Evolutionary conservation across 139 green algal genomes (phyloP).

Genomic region (Yamagishiella unicocca): DNA sequence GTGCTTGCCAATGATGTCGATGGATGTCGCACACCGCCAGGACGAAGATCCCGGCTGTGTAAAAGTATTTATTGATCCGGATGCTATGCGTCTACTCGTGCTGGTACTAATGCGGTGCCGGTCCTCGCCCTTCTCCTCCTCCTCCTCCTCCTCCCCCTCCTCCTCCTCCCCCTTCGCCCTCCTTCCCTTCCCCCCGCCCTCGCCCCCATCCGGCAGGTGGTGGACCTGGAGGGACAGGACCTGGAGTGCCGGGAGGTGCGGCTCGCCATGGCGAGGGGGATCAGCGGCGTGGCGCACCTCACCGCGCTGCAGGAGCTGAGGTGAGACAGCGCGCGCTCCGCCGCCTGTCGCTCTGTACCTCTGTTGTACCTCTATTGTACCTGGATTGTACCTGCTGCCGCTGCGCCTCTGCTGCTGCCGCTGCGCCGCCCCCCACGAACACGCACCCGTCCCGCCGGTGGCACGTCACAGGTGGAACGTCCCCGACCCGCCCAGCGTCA

Average conservation of each 20-base stretch:
- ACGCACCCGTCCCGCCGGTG: no score
- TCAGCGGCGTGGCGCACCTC: not conserved
- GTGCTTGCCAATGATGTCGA: no score
- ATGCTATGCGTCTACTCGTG: not conserved
- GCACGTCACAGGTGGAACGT: constrained; percentile 30
- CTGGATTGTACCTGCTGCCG: no score
- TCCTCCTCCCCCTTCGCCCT: not conserved
- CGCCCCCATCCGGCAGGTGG: constrained; percentile 2
- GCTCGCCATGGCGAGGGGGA: not conserved
- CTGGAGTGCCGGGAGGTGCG: not conserved
- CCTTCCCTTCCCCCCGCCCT: not conserved
- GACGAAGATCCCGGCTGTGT: no score
- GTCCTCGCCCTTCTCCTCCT: not conserved
- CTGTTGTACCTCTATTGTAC: not conserved
- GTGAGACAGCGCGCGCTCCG: no score
- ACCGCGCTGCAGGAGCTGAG: constrained; percentile 32
- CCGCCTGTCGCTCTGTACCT: not conserved
- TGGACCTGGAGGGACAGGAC: not conserved
- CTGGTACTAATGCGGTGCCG: not conserved
- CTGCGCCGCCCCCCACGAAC: no score
- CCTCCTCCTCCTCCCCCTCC: not conserved
- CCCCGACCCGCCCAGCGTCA: not conserved
- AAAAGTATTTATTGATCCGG: no score
- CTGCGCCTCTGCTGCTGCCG: no score
- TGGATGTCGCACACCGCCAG: no score